Percentiles rank a stretch among this genome's conserved stretches.
These are phyloP conservation scores for Yamadazyma diospyri DNA, from an alignment of 1,139 yeast species.

Conservation along the genomic window DNA sequence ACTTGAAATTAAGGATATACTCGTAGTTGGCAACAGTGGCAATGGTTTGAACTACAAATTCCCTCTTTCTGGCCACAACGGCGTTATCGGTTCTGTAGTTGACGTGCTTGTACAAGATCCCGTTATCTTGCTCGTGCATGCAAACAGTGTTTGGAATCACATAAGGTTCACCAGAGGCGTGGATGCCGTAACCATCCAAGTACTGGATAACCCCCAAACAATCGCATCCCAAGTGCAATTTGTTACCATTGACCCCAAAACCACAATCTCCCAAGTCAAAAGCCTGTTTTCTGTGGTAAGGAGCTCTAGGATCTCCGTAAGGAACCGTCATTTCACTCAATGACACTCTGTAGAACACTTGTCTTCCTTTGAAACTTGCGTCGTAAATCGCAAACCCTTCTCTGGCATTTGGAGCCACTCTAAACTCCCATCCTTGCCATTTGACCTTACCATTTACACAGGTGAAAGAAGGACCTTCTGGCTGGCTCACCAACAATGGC, in stretches of 20 bases:
- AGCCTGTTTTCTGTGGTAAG: slow-evolving; percentile 89
- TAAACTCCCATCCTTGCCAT: slow-evolving; percentile 92
- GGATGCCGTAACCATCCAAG: slow-evolving; percentile 62
- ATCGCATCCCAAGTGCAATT: slow-evolving; percentile 78
- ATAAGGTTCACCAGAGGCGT: slow-evolving; percentile 62
- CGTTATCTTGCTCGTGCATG: slow-evolving; percentile 82
- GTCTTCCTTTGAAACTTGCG: slow-evolving; percentile 77
- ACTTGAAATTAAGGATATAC: slow-evolving; percentile 72
- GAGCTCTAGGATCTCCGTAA: slow-evolving; percentile 87
- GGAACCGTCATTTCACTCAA: slow-evolving; percentile 92
- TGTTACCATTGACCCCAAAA: slow-evolving; percentile 77
- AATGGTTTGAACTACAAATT: slow-evolving; percentile 79
- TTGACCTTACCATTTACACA: slow-evolving; percentile 51
- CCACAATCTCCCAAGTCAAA: slow-evolving; percentile 92
- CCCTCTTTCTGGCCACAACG: slow-evolving; percentile 81
- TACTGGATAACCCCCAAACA: slow-evolving; percentile 86
- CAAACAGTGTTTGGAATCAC: slow-evolving; percentile 74
- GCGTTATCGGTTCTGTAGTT: slow-evolving; percentile 76
- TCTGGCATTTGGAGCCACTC: slow-evolving; percentile 71
- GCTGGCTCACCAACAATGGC: slow-evolving; percentile 74
- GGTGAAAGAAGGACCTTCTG: slow-evolving; percentile 83
- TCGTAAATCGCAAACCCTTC: slow-evolving; percentile 84
- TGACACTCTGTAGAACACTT: slow-evolving; percentile 72
- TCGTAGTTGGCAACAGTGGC: slow-evolving; percentile 92
- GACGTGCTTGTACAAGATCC: slow-evolving; percentile 78